Evolutionary conservation across 2,329 filamentous ascomycete genomes (phyloP).

Genomic region (Fusarium sp.): DNA sequence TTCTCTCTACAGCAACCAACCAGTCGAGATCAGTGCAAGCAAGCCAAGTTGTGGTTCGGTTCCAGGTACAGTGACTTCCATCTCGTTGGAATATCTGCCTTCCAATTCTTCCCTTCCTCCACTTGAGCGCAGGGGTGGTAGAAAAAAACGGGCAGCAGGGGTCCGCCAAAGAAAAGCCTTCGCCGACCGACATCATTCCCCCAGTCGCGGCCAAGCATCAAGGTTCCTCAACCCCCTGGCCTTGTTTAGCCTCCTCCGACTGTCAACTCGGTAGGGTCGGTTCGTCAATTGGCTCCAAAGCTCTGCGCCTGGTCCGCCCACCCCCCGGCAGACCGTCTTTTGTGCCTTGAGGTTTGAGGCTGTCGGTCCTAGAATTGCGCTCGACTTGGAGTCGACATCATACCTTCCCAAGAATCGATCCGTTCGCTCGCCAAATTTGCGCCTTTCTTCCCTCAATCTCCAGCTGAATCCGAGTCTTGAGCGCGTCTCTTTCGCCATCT

Average conservation of each 20-base stretch:
- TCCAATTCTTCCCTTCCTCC: constrained; percentile 17
- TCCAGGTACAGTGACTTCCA: constrained; percentile 49
- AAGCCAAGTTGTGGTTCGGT: constrained; percentile 39
- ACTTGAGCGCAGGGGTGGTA: constrained; percentile 39
- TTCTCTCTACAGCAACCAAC: constrained; percentile 12
- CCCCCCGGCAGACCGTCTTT: constrained; percentile 50
- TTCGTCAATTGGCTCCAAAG: constrained; percentile 47
- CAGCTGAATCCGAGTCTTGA: constrained; percentile 24
- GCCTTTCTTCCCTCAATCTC: constrained; percentile 42
- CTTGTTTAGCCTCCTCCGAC: constrained; percentile 48
- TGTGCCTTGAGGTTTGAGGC: constrained; percentile 46
- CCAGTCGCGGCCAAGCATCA: constrained; percentile 45
- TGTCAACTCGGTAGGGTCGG: constrained; percentile 50
- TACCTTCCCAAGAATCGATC: constrained; percentile 44
- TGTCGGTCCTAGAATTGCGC: constrained; percentile 40
- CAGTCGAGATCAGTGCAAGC: neutral
- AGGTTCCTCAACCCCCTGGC: constrained; percentile 47
- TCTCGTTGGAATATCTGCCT: constrained; percentile 21
- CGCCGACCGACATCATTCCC: constrained; percentile 43
- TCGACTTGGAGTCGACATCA: constrained; percentile 49
- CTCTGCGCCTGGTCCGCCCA: constrained; percentile 37
- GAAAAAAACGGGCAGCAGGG: constrained; percentile 49
- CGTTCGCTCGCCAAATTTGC: constrained; percentile 44
- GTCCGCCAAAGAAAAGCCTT: constrained; percentile 27
- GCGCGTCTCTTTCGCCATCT: constrained; percentile 33